Evolutionary conservation across 2,329 filamentous ascomycete genomes (phyloP).

Genomic region (Ophiocordyceps australis): DNA sequence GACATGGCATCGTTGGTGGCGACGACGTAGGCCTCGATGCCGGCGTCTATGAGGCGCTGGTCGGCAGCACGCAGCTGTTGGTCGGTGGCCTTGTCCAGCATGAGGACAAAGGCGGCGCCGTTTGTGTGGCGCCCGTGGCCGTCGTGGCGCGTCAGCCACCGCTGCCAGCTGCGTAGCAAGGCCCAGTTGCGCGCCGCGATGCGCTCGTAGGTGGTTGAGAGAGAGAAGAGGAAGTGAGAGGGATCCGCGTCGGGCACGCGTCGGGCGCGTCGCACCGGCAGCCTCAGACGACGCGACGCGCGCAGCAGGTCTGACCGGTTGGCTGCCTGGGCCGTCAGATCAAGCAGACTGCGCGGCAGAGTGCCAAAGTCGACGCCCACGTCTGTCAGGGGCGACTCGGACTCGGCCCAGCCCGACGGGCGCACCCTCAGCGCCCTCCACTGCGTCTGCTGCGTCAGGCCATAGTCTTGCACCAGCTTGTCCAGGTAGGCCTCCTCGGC

Average conservation of each 20-base stretch:
- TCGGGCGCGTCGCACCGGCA: constrained; percentile 14
- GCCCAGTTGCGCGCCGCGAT: constrained; percentile 18
- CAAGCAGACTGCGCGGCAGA: constrained; percentile 12
- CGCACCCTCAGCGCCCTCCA: constrained; percentile 17
- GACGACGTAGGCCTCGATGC: constrained; percentile 20
- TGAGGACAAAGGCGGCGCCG: constrained; percentile 22
- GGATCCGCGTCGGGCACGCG: constrained; percentile 16
- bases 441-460: constrained; percentile 12
- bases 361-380: constrained; percentile 13
- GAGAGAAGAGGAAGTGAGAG: constrained; percentile 21
- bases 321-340: constrained; percentile 9
- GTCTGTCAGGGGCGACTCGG: constrained; percentile 10
- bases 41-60: constrained; percentile 12
- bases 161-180: constrained; percentile 21
- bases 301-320: constrained; percentile 9
- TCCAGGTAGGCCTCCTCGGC: constrained; percentile 15
- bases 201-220: constrained; percentile 23
- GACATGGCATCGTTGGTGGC: constrained; percentile 13
- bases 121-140: constrained; percentile 19
- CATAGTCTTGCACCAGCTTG: constrained; percentile 8
- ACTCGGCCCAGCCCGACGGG: constrained; percentile 9
- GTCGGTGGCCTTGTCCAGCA: constrained; percentile 18
- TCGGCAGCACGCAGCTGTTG: constrained; percentile 13
- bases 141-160: constrained; percentile 24
- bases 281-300: constrained; percentile 11